phyloP scores from a whole-genome alignment of 2,329 filamentous ascomycete genomes.

The Botrytis squamosa region DNA sequence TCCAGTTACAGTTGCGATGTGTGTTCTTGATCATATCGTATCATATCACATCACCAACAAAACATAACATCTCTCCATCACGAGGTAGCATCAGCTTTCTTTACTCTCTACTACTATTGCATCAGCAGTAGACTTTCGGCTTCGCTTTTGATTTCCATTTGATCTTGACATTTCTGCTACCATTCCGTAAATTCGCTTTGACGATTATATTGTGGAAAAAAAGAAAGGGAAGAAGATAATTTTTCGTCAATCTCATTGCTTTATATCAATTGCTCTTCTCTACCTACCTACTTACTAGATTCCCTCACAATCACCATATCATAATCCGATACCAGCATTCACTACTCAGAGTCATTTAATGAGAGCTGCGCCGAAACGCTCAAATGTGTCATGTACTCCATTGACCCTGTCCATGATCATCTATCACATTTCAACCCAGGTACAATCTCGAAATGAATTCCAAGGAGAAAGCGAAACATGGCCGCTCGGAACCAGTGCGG shows the following conservation, averaged over 20 bases:
- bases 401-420: constrained; percentile 5
- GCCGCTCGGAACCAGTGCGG: constrained; percentile 23
- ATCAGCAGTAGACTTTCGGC: constrained; percentile 8
- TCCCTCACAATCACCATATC: background rate
- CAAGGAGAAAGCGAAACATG: constrained; percentile 25
- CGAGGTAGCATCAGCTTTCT: background rate
- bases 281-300: constrained; percentile 2
- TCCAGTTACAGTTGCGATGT: background rate
- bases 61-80: background rate
- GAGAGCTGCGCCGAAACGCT: constrained; percentile 1
- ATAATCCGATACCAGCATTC: background rate
- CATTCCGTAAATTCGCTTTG: background rate
- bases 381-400: background rate
- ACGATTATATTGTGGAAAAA: background rate
- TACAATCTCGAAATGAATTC: constrained; percentile 23
- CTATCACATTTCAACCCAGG: constrained; percentile 16
- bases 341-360: background rate
- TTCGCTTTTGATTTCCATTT: background rate
- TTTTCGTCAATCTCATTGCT: background rate
- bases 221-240: background rate
- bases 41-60: background rate
- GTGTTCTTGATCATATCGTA: constrained; percentile 14
- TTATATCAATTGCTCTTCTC: background rate
- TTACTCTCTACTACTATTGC: background rate
- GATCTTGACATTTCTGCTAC: background rate